A percentile compares a stretch with the other conserved stretches of the same genome.
phyloP scores from a whole-genome alignment of 192 early-diverging fungal species.

The Thoreauomyces humboldtii region DNA sequence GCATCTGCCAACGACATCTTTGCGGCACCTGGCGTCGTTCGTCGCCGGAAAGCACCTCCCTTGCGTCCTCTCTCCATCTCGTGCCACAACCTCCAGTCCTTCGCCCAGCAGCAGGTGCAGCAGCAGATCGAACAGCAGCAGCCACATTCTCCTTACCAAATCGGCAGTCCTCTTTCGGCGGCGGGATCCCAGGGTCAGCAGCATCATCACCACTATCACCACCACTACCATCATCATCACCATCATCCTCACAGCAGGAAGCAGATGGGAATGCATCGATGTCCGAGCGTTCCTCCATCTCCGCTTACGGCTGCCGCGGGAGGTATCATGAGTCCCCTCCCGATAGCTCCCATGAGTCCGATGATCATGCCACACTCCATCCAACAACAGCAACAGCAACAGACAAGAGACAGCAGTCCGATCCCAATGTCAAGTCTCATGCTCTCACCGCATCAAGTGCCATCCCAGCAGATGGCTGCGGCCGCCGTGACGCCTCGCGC shows the following conservation, averaged over 20 bases:
- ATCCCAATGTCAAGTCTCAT: no score
- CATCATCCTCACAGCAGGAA: slow-evolving; percentile 17
- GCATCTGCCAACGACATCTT: not conserved
- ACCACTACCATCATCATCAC: slow-evolving; percentile 11
- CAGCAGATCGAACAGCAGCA: not conserved
- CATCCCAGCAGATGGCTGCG: no score
- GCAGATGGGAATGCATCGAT: not conserved
- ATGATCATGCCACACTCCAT: not conserved
- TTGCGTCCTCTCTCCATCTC: slow-evolving; percentile 7
- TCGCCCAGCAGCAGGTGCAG: not conserved
- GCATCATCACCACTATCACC: slow-evolving; percentile 2
- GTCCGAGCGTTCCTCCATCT: not conserved
- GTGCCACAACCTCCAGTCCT: slow-evolving; percentile 3
- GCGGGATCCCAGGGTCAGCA: not conserved
- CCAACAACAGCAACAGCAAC: no score
- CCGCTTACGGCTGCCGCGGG: not conserved
- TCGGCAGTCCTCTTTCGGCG: not conserved
- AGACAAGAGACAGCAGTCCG: no score
- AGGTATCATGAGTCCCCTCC: not conserved
- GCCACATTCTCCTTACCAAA: not conserved
- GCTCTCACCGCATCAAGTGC: no score
- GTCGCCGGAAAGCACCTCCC: not conserved
- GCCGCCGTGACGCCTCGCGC: no score
- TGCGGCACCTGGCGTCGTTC: not conserved
- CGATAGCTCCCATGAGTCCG: not conserved